phyloP scores from a whole-genome alignment of 495 filamentous ascomycete species.

The Tetracladium marchalianum region DNA sequence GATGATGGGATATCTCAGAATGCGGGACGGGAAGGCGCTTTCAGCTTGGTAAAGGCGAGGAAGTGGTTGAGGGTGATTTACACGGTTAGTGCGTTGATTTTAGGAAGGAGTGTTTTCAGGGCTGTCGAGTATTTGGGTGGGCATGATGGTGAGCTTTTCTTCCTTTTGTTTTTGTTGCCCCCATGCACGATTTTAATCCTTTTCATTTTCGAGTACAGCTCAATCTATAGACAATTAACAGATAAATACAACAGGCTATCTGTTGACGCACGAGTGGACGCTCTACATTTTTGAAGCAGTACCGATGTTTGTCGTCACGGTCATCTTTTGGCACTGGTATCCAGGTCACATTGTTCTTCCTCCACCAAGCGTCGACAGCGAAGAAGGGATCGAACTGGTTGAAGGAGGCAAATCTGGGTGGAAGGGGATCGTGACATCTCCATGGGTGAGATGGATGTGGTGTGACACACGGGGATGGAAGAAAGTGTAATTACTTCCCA shows the following conservation, averaged over 20 bases:
- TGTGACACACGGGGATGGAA: too few relatives aligned
- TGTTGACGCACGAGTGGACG: constrained; percentile 43
- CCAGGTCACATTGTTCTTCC: constrained; percentile 19
- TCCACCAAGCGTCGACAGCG: neutral
- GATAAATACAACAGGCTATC: constrained; percentile 25
- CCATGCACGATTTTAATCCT: too few relatives aligned
- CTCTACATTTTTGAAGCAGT: constrained; percentile 54
- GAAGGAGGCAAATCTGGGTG: neutral
- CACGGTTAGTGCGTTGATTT: constrained; percentile 38
- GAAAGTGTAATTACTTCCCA: too few relatives aligned
- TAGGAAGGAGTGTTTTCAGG: constrained; percentile 50
- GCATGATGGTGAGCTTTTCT: constrained; percentile 12
- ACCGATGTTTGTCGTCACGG: constrained; percentile 45
- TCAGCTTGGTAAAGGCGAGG: constrained; percentile 29
- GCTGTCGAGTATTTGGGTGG: constrained; percentile 53
- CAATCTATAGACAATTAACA: too few relatives aligned
- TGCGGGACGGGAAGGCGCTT: constrained; percentile 1
- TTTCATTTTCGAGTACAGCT: too few relatives aligned
- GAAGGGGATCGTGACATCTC: too few relatives aligned
- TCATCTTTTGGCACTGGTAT: constrained; percentile 36
- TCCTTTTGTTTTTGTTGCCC: too few relatives aligned
- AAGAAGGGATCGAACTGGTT: neutral
- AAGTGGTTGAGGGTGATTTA: constrained; percentile 45
- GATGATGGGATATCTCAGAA: constrained; percentile 2
- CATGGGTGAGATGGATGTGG: too few relatives aligned